phyloP scores from a whole-genome alignment of 371 early-diverging fungal species.

The Blakeslea trispora region DNA sequence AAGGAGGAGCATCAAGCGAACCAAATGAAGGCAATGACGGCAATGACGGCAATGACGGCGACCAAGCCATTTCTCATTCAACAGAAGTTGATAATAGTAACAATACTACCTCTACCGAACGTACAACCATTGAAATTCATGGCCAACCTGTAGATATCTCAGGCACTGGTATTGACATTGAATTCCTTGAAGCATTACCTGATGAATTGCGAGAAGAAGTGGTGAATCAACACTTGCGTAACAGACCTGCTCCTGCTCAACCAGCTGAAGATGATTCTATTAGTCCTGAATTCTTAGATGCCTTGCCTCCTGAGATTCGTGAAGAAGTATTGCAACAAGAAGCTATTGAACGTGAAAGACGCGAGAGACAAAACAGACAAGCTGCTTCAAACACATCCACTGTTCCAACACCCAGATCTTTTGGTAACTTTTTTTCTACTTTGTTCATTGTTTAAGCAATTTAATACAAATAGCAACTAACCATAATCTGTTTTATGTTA shows the following conservation, averaged over 20 bases:
- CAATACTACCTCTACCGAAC: slow-evolving; percentile 27
- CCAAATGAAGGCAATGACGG: slow-evolving; percentile 29
- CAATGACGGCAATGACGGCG: slow-evolving; percentile 31
- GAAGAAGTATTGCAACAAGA: slow-evolving; percentile 76
- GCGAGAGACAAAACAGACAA: slow-evolving; percentile 44
- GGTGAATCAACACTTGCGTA: slow-evolving; percentile 63
- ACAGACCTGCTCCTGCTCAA: slow-evolving; percentile 30
- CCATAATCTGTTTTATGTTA: neutral
- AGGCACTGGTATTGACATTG: slow-evolving; percentile 91
- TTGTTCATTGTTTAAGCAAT: neutral
- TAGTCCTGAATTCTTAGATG: slow-evolving; percentile 77
- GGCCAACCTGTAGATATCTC: slow-evolving; percentile 83
- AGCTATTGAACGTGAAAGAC: slow-evolving; percentile 58
- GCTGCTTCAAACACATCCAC: slow-evolving; percentile 21
- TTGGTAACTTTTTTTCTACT: slow-evolving; percentile 5
- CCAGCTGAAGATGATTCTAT: slow-evolving; percentile 52
- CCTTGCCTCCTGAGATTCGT: slow-evolving; percentile 80
- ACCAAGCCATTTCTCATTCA: slow-evolving; percentile 53
- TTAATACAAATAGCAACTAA: no score
- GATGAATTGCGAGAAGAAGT: slow-evolving; percentile 95
- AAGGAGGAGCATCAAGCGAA: slow-evolving; percentile 31
- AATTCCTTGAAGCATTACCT: slow-evolving; percentile 94
- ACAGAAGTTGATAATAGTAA: slow-evolving; percentile 40
- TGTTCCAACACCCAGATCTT: slow-evolving; percentile 8
- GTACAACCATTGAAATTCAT: slow-evolving; percentile 36